Base-by-base conservation (phyloP, 768 basidiomycete species). In the Sporobolomyces pararoseus region DNA sequence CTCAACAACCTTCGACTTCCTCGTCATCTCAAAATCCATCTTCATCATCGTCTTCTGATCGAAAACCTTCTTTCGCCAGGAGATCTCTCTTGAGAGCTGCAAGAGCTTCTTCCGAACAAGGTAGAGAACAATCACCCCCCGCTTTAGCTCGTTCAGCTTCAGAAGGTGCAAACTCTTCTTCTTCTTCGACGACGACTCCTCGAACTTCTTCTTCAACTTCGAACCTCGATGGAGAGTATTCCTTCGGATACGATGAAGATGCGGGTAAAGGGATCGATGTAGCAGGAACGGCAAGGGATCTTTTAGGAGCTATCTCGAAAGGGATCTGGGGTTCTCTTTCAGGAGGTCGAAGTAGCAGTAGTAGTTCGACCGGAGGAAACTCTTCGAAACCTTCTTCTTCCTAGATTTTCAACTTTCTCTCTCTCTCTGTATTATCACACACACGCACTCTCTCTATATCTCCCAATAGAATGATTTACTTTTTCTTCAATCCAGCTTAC, bases 241-340 rank as follows among this genome's bases (percentile, higher is more conserved):
- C 53, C 16, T 60, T 54, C 21, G 68, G 68, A 3, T 57, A 57
- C 13, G 66, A 65, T 7, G 66, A 65, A 7, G 71, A 69, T 35
- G 69, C 65, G 3, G 66, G 69, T 14, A 53, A 57, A 17, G 63
- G 60, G 39, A 35, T 71, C 7, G 66, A 74, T 12, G 64, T 74
- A 1, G 73, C 63, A 13, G 69, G 69, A 4, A 70, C 73, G 12
- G 70, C 69, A 19, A 39, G 70, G 3, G 73, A 74, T 51, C n/a
- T 74, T 17, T 21, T 74, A 6, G 73, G 73, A 4, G 73, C 73
- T 2, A 46, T 74, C 25, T 46, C 46, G 31, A 71, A 70, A 63
- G 69, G 72, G 7, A 58, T 74, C 17, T 74, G 72, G 72, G 62
- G 63, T 7, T 54, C 61, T 13, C 49, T 42, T 9, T 50, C n/a